Evolutionary conservation across 176 grass and related monocot genomes (phyloP), one percentile per base, ranked within the genome.

Genomic region (Juncus inflexus): DNA sequence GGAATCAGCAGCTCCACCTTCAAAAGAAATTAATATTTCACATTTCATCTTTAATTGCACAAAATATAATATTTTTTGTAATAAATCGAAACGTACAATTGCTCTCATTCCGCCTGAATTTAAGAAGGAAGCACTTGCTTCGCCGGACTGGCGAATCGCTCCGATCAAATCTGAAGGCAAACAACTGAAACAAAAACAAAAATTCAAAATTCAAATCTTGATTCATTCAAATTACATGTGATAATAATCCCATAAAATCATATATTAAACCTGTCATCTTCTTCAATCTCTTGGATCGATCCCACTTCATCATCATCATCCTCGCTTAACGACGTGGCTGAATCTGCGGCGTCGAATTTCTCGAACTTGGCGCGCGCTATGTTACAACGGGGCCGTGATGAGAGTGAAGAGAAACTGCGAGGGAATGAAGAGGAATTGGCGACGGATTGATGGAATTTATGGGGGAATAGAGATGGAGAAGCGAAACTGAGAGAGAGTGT

Each of bases 1-100:
- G 94, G 88, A 64, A 92, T 97, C 76, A 97, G 58, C 28, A 97
- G 85, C 52, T 97, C 88, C 40, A 84, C 94, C 94, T 97, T 56
- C 60, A 86, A 16, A 0, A 3, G 55, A 56, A 69, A 52, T 7
- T 61, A 67, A 37, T 61, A 36, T 16, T 8, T 19, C 66, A 4
- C 3, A 41, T 55, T 47, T 35, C 57, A 16, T 0, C 11, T 47
- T 51, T 39, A 42, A 8, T n/a, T 55, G 37, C 38, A 3, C 37
- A 3, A 60, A 15, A 60, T 39, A 40, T 42, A 61, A 15, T 12
- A 14, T 15, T 50, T 37, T 62, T 54, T 3, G 54, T 37, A 35
- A 7, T 19, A 42, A 60, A 61, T 38, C 49, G 35, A 58, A 72
- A 75, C 84, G 13, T 83, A 87, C 87, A 19, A 87, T 83, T 7